Base-by-base conservation (phyloP, 164 flowering plant genomes). In the Liriodendron chinense region DNA sequence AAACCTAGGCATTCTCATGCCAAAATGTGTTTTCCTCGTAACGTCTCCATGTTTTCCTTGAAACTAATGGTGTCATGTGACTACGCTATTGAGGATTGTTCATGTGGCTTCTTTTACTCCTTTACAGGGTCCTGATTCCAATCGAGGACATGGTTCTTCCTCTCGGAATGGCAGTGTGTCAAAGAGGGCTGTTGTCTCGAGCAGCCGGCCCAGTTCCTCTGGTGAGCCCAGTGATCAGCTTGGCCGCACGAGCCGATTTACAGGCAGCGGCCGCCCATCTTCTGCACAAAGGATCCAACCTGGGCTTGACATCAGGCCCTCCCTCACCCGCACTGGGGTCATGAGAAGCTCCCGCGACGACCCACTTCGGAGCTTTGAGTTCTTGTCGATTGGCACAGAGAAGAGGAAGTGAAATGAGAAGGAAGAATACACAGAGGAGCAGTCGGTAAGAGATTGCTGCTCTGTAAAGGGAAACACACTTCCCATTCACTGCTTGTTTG, bases 351-450 rank as follows among this genome's bases (percentile, higher is more conserved):
- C 72, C 66, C 77, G 85, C 12, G 85, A 85, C 50, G 87, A 86
- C 53, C 70, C 81, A 28, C 74, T 82, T 34, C 78, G 87, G 56
- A 86, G 87, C 78, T 85, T 86, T 63, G 89, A 85, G 76, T 82
- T 86, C 63, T 82, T 86, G 3, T 82, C 87, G 16, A 83, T 86
- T 67, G 84, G 85, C 68, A 21, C 81, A 2, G 89, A 85, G 59
- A 86, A 82, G 76, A 80, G 84, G 80, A 86, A 86, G 69, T 83
- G 72, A 77, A 72, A 43, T 22, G 71, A 26, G 25, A 24, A 25
- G 18, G 47, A 28, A 14, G 69, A 25, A 28, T 10, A 66, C 12
- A 8, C n/a, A 28, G 69, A 3, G 7, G 69, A n/a, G 69, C 18
- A 28, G 43, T 8, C 26, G 69, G 69, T 28, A 20, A 67, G 69